phyloP scores from a whole-genome alignment of 768 basidiomycete genomes.

The Chalciporus sphaerocephalus region DNA sequence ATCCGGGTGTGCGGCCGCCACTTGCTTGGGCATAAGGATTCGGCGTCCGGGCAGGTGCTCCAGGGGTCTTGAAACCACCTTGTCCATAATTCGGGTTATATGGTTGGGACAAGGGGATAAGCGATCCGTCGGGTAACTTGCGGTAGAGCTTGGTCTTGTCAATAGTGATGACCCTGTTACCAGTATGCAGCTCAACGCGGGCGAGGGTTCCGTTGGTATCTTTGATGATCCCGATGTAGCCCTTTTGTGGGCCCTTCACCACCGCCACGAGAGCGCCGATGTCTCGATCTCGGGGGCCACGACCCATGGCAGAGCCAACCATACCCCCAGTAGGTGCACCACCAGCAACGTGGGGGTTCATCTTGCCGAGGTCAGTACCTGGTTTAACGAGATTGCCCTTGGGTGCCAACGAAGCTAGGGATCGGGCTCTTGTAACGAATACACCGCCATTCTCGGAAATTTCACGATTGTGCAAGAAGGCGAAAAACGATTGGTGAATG shows the following conservation, averaged over 20 bases:
- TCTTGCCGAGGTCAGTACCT: slow-evolving; percentile 77
- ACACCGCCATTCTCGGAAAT: slow-evolving; percentile 88
- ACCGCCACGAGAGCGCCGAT: slow-evolving; percentile 78
- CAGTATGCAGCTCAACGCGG: slow-evolving; percentile 85
- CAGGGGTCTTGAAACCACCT: slow-evolving; percentile 32
- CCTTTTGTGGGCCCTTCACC: slow-evolving; percentile 85
- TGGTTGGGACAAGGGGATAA: slow-evolving; percentile 46
- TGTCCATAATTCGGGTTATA: slow-evolving; percentile 19
- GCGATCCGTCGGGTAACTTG: slow-evolving; percentile 53
- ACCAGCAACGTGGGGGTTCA: slow-evolving; percentile 73
- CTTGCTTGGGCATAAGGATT: slow-evolving; percentile 43
- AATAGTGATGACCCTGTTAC: slow-evolving; percentile 85
- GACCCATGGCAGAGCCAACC: slow-evolving; percentile 77
- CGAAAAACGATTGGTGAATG: slow-evolving; percentile 90
- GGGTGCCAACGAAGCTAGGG: slow-evolving; percentile 79
- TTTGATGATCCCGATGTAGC: slow-evolving; percentile 87
- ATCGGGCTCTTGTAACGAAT: slow-evolving; percentile 85
- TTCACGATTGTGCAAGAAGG: slow-evolving; percentile 92
- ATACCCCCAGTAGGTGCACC: slow-evolving; percentile 63
- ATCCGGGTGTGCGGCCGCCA: slow-evolving; percentile 35
- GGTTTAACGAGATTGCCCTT: slow-evolving; percentile 70
- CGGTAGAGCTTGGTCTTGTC: slow-evolving; percentile 75
- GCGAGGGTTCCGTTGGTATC: slow-evolving; percentile 86
- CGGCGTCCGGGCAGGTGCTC: slow-evolving; percentile 41
- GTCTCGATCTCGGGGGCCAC: slow-evolving; percentile 77